These are phyloP conservation scores for Erysiphe neolycopersici DNA, from an alignment of 2,329 filamentous ascomycete genomes.

Conservation along the genomic window DNA sequence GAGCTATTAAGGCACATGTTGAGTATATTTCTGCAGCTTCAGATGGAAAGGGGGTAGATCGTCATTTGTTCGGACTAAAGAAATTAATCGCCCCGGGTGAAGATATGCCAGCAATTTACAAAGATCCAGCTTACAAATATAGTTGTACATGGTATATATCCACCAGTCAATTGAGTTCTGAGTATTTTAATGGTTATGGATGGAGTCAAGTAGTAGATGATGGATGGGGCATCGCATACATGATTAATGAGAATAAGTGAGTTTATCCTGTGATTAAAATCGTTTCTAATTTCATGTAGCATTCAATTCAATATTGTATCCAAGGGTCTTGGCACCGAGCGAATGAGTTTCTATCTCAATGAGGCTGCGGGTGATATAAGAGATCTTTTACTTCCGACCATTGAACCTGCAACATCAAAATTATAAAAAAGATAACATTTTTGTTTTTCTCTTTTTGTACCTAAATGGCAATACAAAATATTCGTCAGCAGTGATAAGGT, in stretches of 20 bases:
- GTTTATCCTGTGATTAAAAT: conserved; percentile 5
- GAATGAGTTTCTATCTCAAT: conserved; percentile 89
- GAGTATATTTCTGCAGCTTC: conserved; percentile 78
- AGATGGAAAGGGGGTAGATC: conserved; percentile 81
- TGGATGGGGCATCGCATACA: conserved; percentile 94
- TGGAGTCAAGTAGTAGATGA: conserved; percentile 96
- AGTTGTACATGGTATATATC: conserved; percentile 73
- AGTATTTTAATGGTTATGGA: conserved; percentile 97
- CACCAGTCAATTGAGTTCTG: conserved; percentile 69
- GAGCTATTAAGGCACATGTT: conserved; percentile 55
- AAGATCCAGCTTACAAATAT: conserved; percentile 67
- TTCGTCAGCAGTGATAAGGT: too few relatives aligned
- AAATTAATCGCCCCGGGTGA: conserved; percentile 61
- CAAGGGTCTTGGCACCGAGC: conserved; percentile 69
- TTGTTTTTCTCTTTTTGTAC: too few relatives aligned
- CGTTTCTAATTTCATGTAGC: conserved; percentile 20
- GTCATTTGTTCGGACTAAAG: conserved; percentile 93
- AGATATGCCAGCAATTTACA: conserved; percentile 56
- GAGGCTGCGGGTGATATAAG: conserved; percentile 80
- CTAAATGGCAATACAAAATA: too few relatives aligned
- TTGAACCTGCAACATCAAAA: conserved; percentile 66
- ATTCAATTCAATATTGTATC: conserved; percentile 96
- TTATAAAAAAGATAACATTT: conserved; percentile 41
- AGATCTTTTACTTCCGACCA: conserved; percentile 55
- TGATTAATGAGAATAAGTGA: conserved; percentile 96